These are phyloP conservation scores for Trichoderma aggressivum DNA, from an alignment of 2,329 filamentous ascomycete species.

Conservation along the genomic window DNA sequence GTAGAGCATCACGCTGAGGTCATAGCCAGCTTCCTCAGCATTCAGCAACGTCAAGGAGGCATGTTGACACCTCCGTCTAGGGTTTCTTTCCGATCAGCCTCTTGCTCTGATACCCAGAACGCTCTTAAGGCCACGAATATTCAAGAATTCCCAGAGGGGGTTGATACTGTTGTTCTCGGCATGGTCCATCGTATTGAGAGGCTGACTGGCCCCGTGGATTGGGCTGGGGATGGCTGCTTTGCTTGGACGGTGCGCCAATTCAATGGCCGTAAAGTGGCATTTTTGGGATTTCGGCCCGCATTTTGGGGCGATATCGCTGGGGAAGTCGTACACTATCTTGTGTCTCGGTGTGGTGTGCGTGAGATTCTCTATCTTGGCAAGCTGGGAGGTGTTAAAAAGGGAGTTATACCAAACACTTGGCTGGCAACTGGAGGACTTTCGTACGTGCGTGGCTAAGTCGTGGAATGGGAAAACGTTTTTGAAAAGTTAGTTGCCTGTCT, in stretches of 20 bases:
- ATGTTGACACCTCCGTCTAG: background rate
- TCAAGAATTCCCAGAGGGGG: background rate
- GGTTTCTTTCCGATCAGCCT: background rate
- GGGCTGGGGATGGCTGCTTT: background rate
- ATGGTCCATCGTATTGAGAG: background rate
- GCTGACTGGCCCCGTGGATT: background rate
- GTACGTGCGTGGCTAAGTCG: background rate
- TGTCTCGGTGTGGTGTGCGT: background rate
- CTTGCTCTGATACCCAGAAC: background rate
- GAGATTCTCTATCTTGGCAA: background rate
- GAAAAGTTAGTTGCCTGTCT: background rate
- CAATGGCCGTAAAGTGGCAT: background rate
- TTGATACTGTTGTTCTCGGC: background rate
- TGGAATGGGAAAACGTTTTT: background rate
- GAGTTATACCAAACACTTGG: background rate
- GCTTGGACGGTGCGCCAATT: background rate
- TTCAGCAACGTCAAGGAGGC: background rate
- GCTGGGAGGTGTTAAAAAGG: background rate
- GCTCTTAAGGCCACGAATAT: background rate
- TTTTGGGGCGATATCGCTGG: background rate
- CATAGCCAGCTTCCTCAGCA: background rate
- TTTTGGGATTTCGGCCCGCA: background rate
- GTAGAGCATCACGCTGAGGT: background rate
- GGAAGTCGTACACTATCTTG: background rate
- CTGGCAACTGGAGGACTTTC: background rate